These are phyloP conservation scores for Tricholoma matsutake DNA, from an alignment of 768 basidiomycete genomes.

Conservation along the genomic window DNA sequence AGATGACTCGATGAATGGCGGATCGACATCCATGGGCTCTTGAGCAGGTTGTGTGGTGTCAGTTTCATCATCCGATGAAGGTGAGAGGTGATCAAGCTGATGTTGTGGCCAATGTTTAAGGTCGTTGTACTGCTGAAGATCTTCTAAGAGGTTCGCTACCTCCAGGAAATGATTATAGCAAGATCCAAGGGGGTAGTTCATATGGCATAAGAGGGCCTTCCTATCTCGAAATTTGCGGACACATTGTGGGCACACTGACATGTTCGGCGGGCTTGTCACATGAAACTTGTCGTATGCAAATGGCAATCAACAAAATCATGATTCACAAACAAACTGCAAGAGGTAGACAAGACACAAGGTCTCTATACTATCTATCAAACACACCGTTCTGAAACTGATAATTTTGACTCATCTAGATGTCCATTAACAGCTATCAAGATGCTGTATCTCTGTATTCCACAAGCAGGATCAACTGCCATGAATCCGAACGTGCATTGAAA, in stretches of 20 bases:
- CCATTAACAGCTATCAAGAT: too few species aligned
- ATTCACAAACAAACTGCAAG: too few species aligned
- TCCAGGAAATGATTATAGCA: background rate
- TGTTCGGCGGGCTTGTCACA: background rate
- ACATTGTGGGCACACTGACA: background rate
- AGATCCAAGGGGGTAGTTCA: background rate
- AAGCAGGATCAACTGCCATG: background rate
- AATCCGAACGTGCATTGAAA: background rate
- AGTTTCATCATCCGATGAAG: background rate
- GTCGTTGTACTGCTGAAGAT: background rate
- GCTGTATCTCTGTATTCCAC: constrained; percentile 1
- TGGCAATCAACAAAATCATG: background rate
- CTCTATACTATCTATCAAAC: too few species aligned
- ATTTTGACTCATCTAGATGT: background rate
- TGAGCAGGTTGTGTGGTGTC: constrained; percentile 1
- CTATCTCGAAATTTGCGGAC: background rate
- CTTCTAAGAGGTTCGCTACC: background rate
- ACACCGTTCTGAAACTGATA: background rate
- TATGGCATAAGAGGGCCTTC: constrained; percentile 2
- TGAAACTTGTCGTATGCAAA: background rate
- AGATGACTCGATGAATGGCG: background rate
- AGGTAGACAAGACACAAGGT: too few species aligned
- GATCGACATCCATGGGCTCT: background rate
- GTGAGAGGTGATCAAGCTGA: background rate
- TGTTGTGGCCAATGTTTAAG: too few species aligned